These are phyloP conservation scores for Beauveria pseudobassiana DNA, from an alignment of 2,329 filamentous ascomycete genomes.

Conservation along the genomic window DNA sequence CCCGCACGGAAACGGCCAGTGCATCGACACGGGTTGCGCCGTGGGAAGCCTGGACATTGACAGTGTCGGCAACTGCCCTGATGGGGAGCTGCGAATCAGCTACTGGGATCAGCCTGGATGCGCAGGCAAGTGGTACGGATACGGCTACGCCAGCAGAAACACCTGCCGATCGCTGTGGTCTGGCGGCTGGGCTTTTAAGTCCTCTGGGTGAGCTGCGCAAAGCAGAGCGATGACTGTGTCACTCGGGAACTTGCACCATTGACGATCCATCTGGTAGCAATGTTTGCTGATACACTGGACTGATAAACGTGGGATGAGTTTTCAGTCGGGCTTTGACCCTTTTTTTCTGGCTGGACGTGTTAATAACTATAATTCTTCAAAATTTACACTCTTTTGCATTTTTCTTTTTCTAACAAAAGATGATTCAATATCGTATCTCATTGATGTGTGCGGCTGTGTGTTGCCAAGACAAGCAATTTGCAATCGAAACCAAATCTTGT, in stretches of 20 bases:
- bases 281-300: too few relatives aligned
- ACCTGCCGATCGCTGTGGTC: neutral
- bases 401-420: too few relatives aligned
- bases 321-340: too few relatives aligned
- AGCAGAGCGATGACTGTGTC: constrained; percentile 5
- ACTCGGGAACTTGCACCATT: neutral
- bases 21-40: neutral
- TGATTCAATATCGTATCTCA: too few relatives aligned
- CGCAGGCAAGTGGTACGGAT: neutral
- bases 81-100: neutral
- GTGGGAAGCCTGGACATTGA: neutral
- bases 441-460: too few relatives aligned
- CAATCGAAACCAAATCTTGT: too few relatives aligned
- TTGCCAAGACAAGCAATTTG: too few relatives aligned
- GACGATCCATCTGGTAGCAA: neutral
- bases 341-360: too few relatives aligned
- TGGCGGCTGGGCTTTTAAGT: neutral
- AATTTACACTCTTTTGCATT: too few relatives aligned
- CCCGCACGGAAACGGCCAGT: neutral
- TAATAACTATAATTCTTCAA: too few relatives aligned
- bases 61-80: neutral
- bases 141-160: neutral
- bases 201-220: neutral
- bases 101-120: neutral
- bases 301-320: too few relatives aligned